Base-by-base conservation (phyloP, 2,329 filamentous ascomycete genomes). In the Talaromyces verruculosus region DNA sequence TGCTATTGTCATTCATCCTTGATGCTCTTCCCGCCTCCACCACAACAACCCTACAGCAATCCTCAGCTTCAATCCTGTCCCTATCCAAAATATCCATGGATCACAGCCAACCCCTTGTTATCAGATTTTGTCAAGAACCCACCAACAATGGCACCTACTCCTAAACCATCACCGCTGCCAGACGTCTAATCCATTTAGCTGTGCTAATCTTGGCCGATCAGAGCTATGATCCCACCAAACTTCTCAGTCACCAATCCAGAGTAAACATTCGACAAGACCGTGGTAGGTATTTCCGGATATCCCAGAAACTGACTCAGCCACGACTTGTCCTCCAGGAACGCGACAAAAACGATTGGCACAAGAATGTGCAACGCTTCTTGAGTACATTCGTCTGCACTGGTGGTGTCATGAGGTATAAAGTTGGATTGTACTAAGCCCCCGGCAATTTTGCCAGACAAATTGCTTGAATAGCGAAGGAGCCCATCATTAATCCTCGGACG, bases 181-280 rank as follows among this genome's bases (percentile, higher is more conserved):
- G 10, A 25, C 53, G 53, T 22, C 43, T 51, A 41, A 33, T 5
- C 28, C 30, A 62, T 62, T 53, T 25, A 11, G n/a, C 53, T 35
- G 7, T 37, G 30, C 7, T 7, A 19, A 17, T 35, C 30, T 37
- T 57, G 15, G 8, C 62, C 55, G 5, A 63, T 43, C 10, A n/a
- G n/a, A n/a, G n/a, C n/a, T n/a, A n/a, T n/a, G n/a, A n/a, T n/a
- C n/a, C n/a, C n/a, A n/a, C n/a, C n/a, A n/a, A n/a, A n/a, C n/a
- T n/a, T 61, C 43, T 73, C 72, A 15, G 67, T 67, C 19, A 68
- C 67, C 60, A 72, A 69, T 64, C 73, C 71, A 61, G 69, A 68
- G 45, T 69, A 72, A 19, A 72, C 59, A 33, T 69, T 69, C 59
- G 72, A 72, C 51, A 73, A 63, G 3, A 73, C 72, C 13, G 72